phyloP scores from a whole-genome alignment of 2,329 filamentous ascomycete genomes.

The Fonsecaea monophora region DNA sequence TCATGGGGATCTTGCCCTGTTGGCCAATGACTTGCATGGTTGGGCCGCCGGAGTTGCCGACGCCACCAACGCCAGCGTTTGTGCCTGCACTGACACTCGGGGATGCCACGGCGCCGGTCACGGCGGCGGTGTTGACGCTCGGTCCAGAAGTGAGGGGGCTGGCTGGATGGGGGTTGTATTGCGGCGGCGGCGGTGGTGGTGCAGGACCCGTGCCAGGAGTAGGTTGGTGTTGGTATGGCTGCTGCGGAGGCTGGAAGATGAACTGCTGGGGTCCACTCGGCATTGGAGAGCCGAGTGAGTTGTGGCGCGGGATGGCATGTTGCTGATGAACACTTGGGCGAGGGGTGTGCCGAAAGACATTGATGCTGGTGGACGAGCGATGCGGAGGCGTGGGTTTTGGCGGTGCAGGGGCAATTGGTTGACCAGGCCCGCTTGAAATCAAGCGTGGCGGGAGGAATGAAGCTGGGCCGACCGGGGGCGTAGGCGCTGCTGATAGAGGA shows the following conservation, averaged over 20 bases:
- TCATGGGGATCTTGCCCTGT: slow-evolving; percentile 31
- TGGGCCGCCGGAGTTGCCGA: background rate
- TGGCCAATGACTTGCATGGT: slow-evolving; percentile 16
- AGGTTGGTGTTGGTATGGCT: slow-evolving; percentile 33
- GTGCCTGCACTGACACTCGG: background rate
- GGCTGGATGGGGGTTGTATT: slow-evolving; percentile 13
- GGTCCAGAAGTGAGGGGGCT: background rate
- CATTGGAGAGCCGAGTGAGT: background rate
- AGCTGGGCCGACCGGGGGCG: background rate
- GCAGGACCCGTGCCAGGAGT: slow-evolving; percentile 11
- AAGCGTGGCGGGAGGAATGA: slow-evolving; percentile 8
- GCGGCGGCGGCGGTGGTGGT: background rate
- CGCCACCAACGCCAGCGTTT: background rate
- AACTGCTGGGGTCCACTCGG: slow-evolving; percentile 23
- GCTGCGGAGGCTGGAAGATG: slow-evolving; percentile 36
- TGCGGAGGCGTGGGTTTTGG: slow-evolving; percentile 18
- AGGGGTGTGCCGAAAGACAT: slow-evolving; percentile 25
- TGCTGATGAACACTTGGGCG: background rate
- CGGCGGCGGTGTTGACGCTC: background rate
- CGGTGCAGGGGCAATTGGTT: slow-evolving; percentile 35
- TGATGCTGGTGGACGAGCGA: slow-evolving; percentile 9
- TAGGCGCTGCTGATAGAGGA: background rate
- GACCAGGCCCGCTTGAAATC: slow-evolving; percentile 29
- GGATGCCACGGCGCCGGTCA: background rate
- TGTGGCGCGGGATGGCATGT: background rate